Evolutionary conservation across 768 basidiomycete genomes (phyloP).

Genomic region (Russula vinacea): DNA sequence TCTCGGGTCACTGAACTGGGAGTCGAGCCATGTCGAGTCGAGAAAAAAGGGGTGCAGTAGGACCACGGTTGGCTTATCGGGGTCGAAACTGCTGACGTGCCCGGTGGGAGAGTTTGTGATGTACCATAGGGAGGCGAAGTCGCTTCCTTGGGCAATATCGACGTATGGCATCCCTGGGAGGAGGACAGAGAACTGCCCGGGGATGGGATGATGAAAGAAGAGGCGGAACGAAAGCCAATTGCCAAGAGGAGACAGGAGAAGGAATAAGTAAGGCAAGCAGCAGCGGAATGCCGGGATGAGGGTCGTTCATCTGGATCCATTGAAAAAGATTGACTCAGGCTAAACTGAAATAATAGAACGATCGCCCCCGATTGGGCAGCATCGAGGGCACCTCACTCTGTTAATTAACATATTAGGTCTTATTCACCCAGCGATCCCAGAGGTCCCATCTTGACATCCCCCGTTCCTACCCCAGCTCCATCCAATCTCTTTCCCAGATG

Average conservation of each 20-base stretch:
- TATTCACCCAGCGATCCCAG: not conserved
- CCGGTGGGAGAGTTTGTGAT: slow-evolving; percentile 34
- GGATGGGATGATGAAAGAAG: slow-evolving; percentile 6
- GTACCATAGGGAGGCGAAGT: slow-evolving; percentile 34
- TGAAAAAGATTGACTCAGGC: too few species aligned
- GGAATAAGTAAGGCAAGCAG: slow-evolving; percentile 6
- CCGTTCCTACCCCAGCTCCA: slow-evolving; percentile 19
- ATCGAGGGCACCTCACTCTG: too few species aligned
- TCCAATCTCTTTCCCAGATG: slow-evolving; percentile 10
- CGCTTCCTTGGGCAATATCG: slow-evolving; percentile 26
- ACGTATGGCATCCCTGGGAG: slow-evolving; percentile 29
- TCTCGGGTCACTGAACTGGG: slow-evolving; percentile 34
- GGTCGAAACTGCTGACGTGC: slow-evolving; percentile 31
- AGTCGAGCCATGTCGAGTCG: slow-evolving; percentile 33
- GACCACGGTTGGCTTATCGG: slow-evolving; percentile 33
- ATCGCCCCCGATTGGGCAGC: too few species aligned
- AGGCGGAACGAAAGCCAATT: not conserved
- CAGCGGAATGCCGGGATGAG: not conserved
- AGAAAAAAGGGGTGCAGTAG: slow-evolving; percentile 34
- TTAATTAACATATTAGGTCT: not conserved
- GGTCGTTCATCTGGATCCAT: not conserved
- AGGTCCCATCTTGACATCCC: not conserved
- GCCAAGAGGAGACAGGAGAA: not conserved
- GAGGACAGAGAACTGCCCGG: not conserved
- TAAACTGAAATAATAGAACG: not conserved